Evolutionary conservation across 768 basidiomycete genomes (phyloP).

Genomic region (Boletus rubroflammeus): DNA sequence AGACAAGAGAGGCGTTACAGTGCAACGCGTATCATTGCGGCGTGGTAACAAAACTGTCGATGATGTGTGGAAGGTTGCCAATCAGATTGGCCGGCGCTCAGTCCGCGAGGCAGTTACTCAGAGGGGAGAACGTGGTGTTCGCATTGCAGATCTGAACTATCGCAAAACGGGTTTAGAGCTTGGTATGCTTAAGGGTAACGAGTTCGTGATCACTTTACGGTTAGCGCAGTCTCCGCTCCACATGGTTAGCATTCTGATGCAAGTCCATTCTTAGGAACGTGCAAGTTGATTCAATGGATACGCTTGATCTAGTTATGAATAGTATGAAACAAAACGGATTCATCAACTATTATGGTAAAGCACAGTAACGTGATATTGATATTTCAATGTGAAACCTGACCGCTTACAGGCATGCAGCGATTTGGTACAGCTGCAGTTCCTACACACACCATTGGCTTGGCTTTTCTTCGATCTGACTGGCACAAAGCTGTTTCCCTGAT

Average conservation of each 20-base stretch:
- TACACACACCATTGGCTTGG: conserved; percentile 91
- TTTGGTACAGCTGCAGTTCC: conserved; percentile 97
- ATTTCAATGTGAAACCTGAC: conserved; percentile 2
- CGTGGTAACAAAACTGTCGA: conserved; percentile 75
- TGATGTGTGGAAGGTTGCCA: conserved; percentile 80
- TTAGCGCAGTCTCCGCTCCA: conserved; percentile 28
- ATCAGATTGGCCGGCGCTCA: conserved; percentile 60
- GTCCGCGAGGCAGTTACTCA: conserved; percentile 55
- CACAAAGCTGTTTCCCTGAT: conserved; percentile 80
- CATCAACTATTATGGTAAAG: conserved; percentile 93
- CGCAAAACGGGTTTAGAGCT: conserved; percentile 79
- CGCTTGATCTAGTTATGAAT: conserved; percentile 70
- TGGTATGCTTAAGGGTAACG: conserved; percentile 96
- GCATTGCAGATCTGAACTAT: conserved; percentile 87
- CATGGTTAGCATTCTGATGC: conserved; percentile 14
- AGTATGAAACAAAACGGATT: conserved; percentile 84
- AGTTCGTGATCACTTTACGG: conserved; percentile 93
- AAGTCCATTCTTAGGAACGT: conserved; percentile 60
- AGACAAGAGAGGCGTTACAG: conserved; percentile 96
- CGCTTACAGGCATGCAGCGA: conserved; percentile 84
- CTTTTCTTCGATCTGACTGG: conserved; percentile 88
- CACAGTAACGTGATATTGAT: background rate
- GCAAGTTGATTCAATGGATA: conserved; percentile 67
- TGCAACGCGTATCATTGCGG: conserved; percentile 82
- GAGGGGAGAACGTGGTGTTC: conserved; percentile 85